Percentiles rank a stretch among this genome's conserved stretches.
These are phyloP conservation scores for Volvox reticuliferus DNA, from an alignment of 139 green algal species.

Conservation along the genomic window DNA sequence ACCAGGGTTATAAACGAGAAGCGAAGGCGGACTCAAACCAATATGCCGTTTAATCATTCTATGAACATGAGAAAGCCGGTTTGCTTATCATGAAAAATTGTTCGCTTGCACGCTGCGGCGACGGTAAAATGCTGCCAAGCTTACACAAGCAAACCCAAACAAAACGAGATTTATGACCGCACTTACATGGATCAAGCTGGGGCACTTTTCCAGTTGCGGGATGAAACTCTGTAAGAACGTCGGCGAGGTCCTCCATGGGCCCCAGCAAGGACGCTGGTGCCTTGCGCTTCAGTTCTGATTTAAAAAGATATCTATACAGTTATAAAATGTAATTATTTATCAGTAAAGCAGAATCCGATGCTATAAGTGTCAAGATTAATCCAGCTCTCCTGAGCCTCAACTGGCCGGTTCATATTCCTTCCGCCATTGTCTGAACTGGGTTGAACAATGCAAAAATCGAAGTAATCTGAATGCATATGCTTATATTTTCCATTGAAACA, in stretches of 20 bases:
- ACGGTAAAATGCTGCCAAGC: too few relatives aligned
- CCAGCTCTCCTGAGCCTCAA: not conserved
- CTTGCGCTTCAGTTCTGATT: not conserved
- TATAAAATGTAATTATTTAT: not conserved
- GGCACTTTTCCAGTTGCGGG: constrained; percentile 5
- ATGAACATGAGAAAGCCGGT: not conserved
- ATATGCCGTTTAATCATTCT: not conserved
- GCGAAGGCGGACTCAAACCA: not conserved
- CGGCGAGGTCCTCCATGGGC: constrained; percentile 8
- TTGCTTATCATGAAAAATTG: not conserved
- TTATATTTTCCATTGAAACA: not conserved
- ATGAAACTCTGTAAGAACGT: constrained; percentile 13
- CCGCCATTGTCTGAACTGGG: not conserved
- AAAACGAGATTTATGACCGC: not conserved
- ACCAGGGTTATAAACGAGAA: not conserved
- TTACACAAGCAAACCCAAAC: not conserved
- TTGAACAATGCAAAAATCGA: not conserved
- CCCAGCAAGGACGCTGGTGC: not conserved
- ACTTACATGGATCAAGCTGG: constrained; percentile 11
- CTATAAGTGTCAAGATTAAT: not conserved
- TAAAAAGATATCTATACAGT: not conserved
- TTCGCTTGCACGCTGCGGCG: too few relatives aligned
- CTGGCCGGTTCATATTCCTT: constrained; percentile 18
- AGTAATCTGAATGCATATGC: not conserved
- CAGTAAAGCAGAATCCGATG: not conserved